Conservation (phyloP, 441 rosid species). For the Pelargonium hybrid region DNA sequence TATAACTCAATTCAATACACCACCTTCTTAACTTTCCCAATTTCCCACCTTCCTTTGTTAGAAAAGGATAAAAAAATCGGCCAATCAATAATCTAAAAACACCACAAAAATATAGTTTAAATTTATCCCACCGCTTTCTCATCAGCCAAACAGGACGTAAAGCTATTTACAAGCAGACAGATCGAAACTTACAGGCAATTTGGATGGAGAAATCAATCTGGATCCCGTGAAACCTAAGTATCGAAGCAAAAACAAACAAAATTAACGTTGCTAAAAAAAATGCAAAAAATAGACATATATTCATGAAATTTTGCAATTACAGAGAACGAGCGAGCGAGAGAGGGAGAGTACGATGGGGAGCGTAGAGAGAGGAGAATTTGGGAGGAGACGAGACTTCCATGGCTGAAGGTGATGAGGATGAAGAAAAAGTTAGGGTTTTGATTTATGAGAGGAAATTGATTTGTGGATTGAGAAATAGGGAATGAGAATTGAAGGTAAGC, state of each 20-base stretch:
- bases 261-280: too few relatives aligned
- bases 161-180: background rate
- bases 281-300: background rate
- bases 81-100: background rate
- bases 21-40: background rate
- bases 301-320: background rate
- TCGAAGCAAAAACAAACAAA: background rate
- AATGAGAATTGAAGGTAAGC: background rate
- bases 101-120: background rate
- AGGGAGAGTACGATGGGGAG: background rate
- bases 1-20: background rate
- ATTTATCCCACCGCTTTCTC: background rate
- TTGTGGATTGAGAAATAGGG: background rate
- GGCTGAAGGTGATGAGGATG: background rate
- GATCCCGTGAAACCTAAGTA: background rate
- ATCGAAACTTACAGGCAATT: background rate
- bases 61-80: too few relatives aligned
- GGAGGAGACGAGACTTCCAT: slow-evolving; percentile 7
- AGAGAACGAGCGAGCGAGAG: background rate
- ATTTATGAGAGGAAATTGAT: background rate
- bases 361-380: slow-evolving; percentile 3
- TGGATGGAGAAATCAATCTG: background rate
- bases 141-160: background rate
- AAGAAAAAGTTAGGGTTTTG: slow-evolving; percentile 2
- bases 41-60: background rate